A percentile compares a stretch with the other conserved stretches of the same genome.
These are phyloP conservation scores for Sporothrix mexicana DNA, from an alignment of 2,329 filamentous ascomycete genomes.

Conservation along the genomic window DNA sequence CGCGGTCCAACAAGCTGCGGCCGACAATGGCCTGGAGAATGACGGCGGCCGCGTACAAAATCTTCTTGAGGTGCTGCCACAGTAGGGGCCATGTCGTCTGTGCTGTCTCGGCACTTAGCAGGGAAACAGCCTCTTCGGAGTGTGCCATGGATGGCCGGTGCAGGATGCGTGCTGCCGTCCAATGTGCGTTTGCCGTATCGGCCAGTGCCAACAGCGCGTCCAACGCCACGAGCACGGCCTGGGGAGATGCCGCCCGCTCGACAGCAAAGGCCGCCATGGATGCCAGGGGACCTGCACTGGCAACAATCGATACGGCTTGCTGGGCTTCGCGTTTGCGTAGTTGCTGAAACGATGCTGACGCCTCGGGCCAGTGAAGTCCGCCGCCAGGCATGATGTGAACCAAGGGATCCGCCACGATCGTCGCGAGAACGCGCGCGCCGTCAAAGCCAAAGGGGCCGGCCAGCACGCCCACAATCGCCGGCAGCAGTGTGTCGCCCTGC, in stretches of 20 bases:
- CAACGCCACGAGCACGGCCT: constrained; percentile 43
- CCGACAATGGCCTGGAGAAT: constrained; percentile 76
- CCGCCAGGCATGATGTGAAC: constrained; percentile 36
- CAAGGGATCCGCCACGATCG: constrained; percentile 65
- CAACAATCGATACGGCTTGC: constrained; percentile 53
- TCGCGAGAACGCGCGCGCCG: constrained; percentile 74
- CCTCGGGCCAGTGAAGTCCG: constrained; percentile 66
- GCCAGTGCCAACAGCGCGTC: constrained; percentile 73
- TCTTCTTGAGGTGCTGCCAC: constrained; percentile 76
- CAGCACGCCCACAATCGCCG: constrained; percentile 69
- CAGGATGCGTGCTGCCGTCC: constrained; percentile 72
- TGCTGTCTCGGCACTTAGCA: constrained; percentile 68
- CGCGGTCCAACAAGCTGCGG: constrained; percentile 61
- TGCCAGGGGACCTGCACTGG: constrained; percentile 71
- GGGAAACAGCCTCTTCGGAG: constrained; percentile 56
- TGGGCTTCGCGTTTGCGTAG: constrained; percentile 62
- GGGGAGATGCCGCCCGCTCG: constrained; percentile 51
- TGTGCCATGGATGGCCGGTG: constrained; percentile 71
- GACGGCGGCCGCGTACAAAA: constrained; percentile 76
- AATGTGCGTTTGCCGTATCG: constrained; percentile 69
- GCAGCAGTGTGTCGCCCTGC: constrained; percentile 72
- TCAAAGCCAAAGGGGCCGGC: constrained; percentile 76
- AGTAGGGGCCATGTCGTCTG: constrained; percentile 71
- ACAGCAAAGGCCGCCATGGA: constrained; percentile 69
- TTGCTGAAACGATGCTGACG: constrained; percentile 64